Base-by-base conservation (phyloP, 148 eudicot species). In the Vaccinium myrtillus region DNA sequence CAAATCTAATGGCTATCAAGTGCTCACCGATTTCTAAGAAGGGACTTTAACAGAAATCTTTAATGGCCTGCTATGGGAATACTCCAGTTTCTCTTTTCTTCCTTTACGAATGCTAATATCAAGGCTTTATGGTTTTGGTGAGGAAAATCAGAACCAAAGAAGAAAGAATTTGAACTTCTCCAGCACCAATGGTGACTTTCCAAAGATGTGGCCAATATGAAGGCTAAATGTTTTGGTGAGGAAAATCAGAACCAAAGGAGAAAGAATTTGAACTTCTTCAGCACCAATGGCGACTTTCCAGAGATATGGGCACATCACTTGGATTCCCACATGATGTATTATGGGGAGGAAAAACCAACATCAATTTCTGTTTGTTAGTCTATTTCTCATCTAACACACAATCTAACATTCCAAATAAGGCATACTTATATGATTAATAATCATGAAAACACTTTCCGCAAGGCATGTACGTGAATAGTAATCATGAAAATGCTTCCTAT, bases 101-200 rank as follows among this genome's bases (percentile, higher is more conserved):
- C 27, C 23, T 79, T 6, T 79, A 50, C 19, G 30, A 79, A 56
- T 79, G 25, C 27, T 30, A 36, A 18, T 80, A n/a, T 12, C 8
- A 80, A 21, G 51, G 54, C 73, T 53, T 59, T 19, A 21, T 25
- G 48, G 27, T 59, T n/a, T 80, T 25, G 65, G 50, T 59, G 53
- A 59, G 69, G 46, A 43, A 80, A 36, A 19, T 27, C 48, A 27
- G n/a, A 58, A 51, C 10, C n/a, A 46, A 12, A 43, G 10, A 21
- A 59, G 51, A 43, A 59, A 80, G 25, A 67, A 61, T 59, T 46
- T 61, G 23, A 58, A 80, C 12, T 58, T 80, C 4, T 80, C 82
- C 71, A 19, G 70, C 54, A 21, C 73, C 1, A 43, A n/a, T 5
- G 23, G 39, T 2, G 6, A 25, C 21, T 32, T 80, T 39, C 69